Percentiles rank a stretch among this genome's conserved stretches.
Conservation (phyloP, 257 asterid genomes). For the Rhazya stricta region DNA sequence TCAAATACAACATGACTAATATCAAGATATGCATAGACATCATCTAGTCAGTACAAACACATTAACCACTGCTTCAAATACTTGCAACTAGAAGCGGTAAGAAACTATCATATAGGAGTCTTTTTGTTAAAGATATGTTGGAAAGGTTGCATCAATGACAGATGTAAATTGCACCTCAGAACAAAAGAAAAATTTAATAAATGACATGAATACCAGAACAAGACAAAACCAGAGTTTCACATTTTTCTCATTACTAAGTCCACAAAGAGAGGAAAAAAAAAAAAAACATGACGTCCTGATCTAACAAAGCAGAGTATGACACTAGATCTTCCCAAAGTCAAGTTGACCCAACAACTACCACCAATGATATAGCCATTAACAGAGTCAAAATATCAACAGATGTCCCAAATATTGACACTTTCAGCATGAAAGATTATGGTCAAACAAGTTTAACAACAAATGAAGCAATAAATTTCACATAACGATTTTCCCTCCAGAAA, state of each 20-base stretch:
- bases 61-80: neutral
- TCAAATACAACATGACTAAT: neutral
- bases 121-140: neutral
- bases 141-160: neutral
- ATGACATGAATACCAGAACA: neutral
- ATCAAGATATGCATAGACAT: neutral
- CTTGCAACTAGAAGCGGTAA: neutral
- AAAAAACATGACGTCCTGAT: neutral
- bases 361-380: neutral
- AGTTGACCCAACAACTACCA: constrained; percentile 7
- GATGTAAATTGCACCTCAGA: neutral
- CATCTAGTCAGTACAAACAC: neutral
- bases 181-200: neutral
- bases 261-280: neutral
- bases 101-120: neutral
- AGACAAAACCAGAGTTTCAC: neutral
- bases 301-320: neutral
- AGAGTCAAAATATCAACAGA: neutral
- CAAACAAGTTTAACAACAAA: constrained; percentile 8
- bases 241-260: neutral
- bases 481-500: neutral
- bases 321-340: constrained; percentile 13
- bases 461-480: neutral
- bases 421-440: neutral
- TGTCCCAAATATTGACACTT: neutral